Conservation (phyloP, 306 rosid genomes). For the Casuarina equisetifolia region DNA sequence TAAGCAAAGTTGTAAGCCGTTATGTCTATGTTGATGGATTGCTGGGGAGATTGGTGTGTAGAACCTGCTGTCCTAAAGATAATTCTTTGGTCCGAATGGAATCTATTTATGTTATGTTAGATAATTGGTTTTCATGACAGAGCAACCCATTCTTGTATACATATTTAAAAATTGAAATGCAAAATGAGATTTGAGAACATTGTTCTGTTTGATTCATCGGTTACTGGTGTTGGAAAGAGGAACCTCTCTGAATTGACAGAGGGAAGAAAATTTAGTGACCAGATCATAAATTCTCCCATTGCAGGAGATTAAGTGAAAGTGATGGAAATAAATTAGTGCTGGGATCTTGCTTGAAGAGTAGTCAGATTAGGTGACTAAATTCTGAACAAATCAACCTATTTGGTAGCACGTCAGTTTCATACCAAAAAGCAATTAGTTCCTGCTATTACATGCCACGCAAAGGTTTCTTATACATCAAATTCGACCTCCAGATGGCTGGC, state of each 20-base stretch:
- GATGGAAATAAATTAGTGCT: not conserved
- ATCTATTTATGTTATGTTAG: conserved; percentile 32
- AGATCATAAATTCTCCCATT: not conserved
- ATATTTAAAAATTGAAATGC: not conserved
- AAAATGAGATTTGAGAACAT: not conserved
- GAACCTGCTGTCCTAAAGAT: conserved; percentile 46
- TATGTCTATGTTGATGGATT: conserved; percentile 34
- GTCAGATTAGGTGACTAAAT: not conserved
- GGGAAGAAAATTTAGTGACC: not conserved
- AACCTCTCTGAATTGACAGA: not conserved
- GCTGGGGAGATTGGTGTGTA: conserved; percentile 39
- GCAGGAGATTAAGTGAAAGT: not conserved
- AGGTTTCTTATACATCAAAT: not conserved
- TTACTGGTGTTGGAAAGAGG: not conserved
- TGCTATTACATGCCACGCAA: not conserved
- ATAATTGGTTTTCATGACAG: conserved; percentile 41
- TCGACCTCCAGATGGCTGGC: not conserved
- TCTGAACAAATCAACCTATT: not conserved
- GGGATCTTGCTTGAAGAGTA: not conserved
- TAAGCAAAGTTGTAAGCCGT: conserved; percentile 11
- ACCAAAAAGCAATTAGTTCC: not conserved
- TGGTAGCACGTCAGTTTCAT: not conserved
- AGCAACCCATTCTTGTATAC: conserved; percentile 21
- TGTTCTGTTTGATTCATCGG: no score
- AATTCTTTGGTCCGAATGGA: conserved; percentile 56